A percentile compares a stretch with the other conserved stretches of the same genome.
phyloP scores from a whole-genome alignment of 257 asterid species.

The Ilex aquifolium region DNA sequence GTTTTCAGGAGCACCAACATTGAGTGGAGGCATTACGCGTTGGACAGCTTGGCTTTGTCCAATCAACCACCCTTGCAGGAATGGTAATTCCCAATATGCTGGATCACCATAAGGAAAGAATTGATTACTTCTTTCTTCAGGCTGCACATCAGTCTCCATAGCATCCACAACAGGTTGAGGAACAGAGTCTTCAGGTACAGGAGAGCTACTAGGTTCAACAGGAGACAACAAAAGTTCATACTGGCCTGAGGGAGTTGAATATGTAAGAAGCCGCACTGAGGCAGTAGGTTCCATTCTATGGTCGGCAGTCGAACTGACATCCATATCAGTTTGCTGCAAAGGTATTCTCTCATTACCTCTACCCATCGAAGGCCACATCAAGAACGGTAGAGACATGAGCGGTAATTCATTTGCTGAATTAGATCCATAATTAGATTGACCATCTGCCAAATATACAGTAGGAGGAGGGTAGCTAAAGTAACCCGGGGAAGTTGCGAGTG shows the following conservation, averaged over 20 bases:
- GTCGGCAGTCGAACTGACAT: conserved; percentile 32
- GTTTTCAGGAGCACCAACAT: conserved; percentile 39
- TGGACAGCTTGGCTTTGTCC: conserved; percentile 95
- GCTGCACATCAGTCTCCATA: conserved; percentile 64
- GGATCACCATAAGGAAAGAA: conserved; percentile 79
- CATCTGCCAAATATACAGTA: conserved; percentile 78
- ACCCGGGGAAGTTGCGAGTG: conserved; percentile 81
- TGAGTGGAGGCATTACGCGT: conserved; percentile 49
- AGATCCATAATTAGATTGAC: conserved; percentile 54
- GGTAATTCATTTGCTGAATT: conserved; percentile 68
- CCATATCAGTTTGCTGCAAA: conserved; percentile 42
- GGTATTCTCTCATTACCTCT: conserved; percentile 46
- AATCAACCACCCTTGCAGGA: conserved; percentile 92
- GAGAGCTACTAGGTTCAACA: conserved; percentile 44
- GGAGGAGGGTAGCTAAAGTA: conserved; percentile 90
- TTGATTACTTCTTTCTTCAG: conserved; percentile 61
- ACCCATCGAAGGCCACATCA: conserved; percentile 67
- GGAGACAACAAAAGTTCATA: conserved; percentile 86
- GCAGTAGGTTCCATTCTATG: conserved; percentile 62
- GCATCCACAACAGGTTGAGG: conserved; percentile 49
- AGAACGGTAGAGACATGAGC: conserved; percentile 63
- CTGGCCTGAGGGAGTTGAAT: conserved; percentile 94
- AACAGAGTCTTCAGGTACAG: conserved; percentile 44
- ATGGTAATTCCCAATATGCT: conserved; percentile 90
- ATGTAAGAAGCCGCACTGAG: conserved; percentile 74